A percentile compares a stretch with the other conserved stretches of the same genome.
Evolutionary conservation across 2,329 filamentous ascomycete species (phyloP).

Genomic region (Parafenestella ontariensis): DNA sequence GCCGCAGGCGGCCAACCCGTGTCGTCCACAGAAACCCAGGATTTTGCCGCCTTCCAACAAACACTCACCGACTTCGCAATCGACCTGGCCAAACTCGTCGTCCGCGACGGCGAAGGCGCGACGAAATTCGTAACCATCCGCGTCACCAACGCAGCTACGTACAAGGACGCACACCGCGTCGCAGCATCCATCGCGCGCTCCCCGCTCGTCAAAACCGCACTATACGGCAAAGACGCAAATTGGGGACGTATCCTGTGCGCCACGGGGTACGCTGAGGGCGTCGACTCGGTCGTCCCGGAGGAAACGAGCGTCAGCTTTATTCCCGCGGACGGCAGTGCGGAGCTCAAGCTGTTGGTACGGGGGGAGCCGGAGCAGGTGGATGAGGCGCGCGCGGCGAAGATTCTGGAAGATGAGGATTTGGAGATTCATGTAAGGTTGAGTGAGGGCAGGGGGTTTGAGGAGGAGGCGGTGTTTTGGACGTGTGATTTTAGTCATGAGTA

Average conservation of each 20-base stretch:
- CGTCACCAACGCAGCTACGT: slow-evolving; percentile 74
- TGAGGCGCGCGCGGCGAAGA: slow-evolving; percentile 77
- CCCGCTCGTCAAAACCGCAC: slow-evolving; percentile 93
- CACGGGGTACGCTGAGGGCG: slow-evolving; percentile 78
- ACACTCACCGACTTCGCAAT: slow-evolving; percentile 80
- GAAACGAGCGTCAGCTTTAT: slow-evolving; percentile 81
- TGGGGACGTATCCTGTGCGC: slow-evolving; percentile 98
- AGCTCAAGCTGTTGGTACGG: slow-evolving; percentile 77
- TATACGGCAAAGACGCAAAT: slow-evolving; percentile 97
- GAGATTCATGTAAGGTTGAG: slow-evolving; percentile 79
- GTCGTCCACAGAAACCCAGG: slow-evolving; percentile 60
- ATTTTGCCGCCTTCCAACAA: slow-evolving; percentile 73
- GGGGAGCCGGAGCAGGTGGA: slow-evolving; percentile 83
- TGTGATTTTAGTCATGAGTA: slow-evolving; percentile 89
- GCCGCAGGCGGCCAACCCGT: slow-evolving; percentile 78
- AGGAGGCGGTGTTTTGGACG: slow-evolving; percentile 79
- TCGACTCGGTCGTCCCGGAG: slow-evolving; percentile 70
- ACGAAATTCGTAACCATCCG: slow-evolving; percentile 97
- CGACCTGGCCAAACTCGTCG: slow-evolving; percentile 88
- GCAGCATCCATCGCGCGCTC: slow-evolving; percentile 89
- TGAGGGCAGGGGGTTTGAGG: slow-evolving; percentile 61
- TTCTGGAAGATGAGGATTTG: slow-evolving; percentile 76
- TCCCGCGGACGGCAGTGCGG: slow-evolving; percentile 75
- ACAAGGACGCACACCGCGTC: slow-evolving; percentile 76
- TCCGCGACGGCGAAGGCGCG: slow-evolving; percentile 94